phyloP scores from a whole-genome alignment of 2,329 filamentous ascomycete species.

The Beauveria brongniartii region DNA sequence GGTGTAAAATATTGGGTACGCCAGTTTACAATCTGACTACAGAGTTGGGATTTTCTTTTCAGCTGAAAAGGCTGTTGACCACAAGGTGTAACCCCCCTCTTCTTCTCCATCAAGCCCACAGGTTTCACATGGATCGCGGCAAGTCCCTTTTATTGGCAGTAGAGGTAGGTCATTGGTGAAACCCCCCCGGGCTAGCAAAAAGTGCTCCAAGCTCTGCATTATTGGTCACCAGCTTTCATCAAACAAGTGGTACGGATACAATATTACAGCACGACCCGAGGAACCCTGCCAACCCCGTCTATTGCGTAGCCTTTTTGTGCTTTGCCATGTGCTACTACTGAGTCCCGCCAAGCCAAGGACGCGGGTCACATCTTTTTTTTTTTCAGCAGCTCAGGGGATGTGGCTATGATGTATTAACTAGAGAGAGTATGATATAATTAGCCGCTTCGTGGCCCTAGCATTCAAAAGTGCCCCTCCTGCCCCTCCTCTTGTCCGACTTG shows the following conservation, averaged over 20 bases:
- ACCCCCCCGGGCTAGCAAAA: no score
- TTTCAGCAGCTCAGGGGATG: constrained; percentile 9
- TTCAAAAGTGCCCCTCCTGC: constrained; percentile 1
- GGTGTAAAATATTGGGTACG: no score
- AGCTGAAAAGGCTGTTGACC: neutral
- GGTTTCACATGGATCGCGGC: neutral
- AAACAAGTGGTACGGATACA: no score
- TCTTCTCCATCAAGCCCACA: neutral
- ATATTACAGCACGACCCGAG: no score
- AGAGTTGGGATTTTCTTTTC: no score
- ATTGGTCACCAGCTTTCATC: neutral
- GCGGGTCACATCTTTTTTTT: neutral
- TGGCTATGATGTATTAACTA: neutral
- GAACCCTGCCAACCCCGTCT: neutral
- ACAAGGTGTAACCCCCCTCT: neutral
- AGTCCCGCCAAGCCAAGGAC: neutral
- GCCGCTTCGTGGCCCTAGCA: neutral
- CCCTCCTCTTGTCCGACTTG: neutral
- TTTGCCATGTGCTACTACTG: no score
- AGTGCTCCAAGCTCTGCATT: neutral
- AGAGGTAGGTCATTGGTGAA: no score
- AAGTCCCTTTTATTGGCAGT: neutral
- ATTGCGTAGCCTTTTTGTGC: neutral
- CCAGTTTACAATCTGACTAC: no score
- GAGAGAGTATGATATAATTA: neutral